Base-by-base conservation (phyloP, 1,284 basidiomycete species). In the Tylopilus sp. region DNA sequence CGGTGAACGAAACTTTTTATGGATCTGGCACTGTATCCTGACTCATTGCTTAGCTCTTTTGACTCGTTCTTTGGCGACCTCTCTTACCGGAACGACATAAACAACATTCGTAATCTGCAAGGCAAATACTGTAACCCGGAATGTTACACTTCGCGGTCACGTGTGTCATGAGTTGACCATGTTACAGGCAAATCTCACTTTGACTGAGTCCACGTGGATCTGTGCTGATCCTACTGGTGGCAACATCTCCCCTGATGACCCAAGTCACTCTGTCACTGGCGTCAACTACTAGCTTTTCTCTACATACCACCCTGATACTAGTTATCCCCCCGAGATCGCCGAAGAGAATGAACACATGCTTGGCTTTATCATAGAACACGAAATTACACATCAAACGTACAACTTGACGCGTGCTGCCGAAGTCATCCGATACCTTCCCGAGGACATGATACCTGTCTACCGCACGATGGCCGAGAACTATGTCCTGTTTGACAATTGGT, bases 31-130 rank as follows among this genome's bases (percentile, higher is more conserved):
- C 4, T 2, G 9, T 24, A 4, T 22, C 31, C 19, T 36, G 7
- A 51, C 52, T 43, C 19, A 37, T 13, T 5, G 2, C 7, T 32
- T 39, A 64, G 62, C 4, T 64, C 62, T 10, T 67, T 64, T 22
- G 63, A 67, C 48, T 66, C 55, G 22, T 62, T 60, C 53, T 67
- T 66, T 48, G 65, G 63, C 14, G 63, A 64, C 20, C 65, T 64
- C 42, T 67, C 65, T 7, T 67, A 61, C 43, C 58, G 65, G 5
- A 32, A 17, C 26, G 62, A 64, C 15, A 55, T 64, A 29, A 22
- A 67, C 44, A 64, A 67, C 48, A 43, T 67, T 14, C 65, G 65
- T 20, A 24, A 65, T 37, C 20, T 62, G 39, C 45, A 42, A 5
- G 22, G 14, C 33, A 54, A 52, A 19, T 67, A 60, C 43, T 67